Evolutionary conservation across 2,329 filamentous ascomycete genomes (phyloP), one percentile per base, ranked within the genome.

Genomic region (Colletotrichum simmondsii): DNA sequence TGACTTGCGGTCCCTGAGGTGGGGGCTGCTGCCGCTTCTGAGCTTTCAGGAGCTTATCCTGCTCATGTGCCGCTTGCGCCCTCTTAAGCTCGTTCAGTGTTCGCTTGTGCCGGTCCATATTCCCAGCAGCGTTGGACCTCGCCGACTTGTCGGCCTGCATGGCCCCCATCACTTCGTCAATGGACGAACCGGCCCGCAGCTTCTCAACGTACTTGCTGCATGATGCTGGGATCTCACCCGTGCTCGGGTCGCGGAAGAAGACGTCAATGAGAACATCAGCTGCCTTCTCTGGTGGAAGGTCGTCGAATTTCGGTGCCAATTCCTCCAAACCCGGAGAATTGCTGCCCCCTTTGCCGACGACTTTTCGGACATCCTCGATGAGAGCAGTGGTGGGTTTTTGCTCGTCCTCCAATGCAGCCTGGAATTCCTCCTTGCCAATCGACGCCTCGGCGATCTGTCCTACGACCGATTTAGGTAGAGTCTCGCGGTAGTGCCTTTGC

Each of bases 401-500:
- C 37, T 58, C 58, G 26, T 73, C 72, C 30, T 70, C 65, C n/a
- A 75, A 54, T 16, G 59, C 63, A 16, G 64, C 62, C 35, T 65
- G 46, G 6, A 67, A 71, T 28, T 58, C 67, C 24, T 24, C 49
- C 30, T 59, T 65, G n/a, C 74, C 69, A 59, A 75, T 74, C n/a
- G 58, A 52, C n/a, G 53, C 28, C 54, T 72, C 74, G 22, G 72
- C 63, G 46, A 63, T 54, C 26, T 57, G 59, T 6, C 69, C 68
- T 26, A 64, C 65, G 11, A 60, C 49, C n/a, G 74, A 67, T 19
- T 56, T 69, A 75, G 80, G 67, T 78, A 75, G 62, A 26, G 74
- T 26, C n/a, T 68, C 86, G 67, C 86, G 84, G 70, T 89, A 88
- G 88, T 89, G 90, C 12, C 84, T 83, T 72, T 84, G 83, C 76